Evolutionary conservation across 805 yeast genomes (phyloP), one percentile per base, ranked within the genome.

Genomic region (Zygotorulaspora chibaensis): DNA sequence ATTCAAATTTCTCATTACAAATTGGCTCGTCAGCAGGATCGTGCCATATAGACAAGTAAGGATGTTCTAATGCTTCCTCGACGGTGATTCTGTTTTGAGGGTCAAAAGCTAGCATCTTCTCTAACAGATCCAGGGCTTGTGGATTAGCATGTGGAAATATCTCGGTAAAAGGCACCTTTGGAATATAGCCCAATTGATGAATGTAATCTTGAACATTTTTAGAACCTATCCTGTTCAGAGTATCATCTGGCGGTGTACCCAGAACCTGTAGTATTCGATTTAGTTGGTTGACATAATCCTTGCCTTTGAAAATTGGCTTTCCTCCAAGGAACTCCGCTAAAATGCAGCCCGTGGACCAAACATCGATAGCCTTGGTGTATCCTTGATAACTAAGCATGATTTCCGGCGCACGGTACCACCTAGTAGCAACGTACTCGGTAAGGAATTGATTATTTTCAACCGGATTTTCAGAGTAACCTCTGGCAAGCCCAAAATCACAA

Each of bases 361-460:
- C 77, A 66, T 93, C 99, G 48, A 93, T 91, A 18, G 99, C 96
- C 69, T 88, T 90, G 5, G 98, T 87, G 66, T 91, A 91, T 48
- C 90, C 87, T 65, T 93, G 95, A 71, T 87, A 88, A 53, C 95
- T 84, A 45, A 93, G 74, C 89, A 93, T 91, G 67, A 93, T 89
- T 62, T 93, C 99, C 0, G 99, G 99, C 2, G 99, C 99, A 55
- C 99, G 75, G 67, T 93, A 93, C 99, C 99, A 93, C 64, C 99
- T 77, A 1, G 99, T 93, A 27, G 99, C 98, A 23, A 93, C 99
- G 63, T 93, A 93, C 66, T 91, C 98, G 1, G 99, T 93, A 73
- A 91, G 71, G 59, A 88, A 91, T n/a, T 96, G 97, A 27, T 86
- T 85, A 56, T 89, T 88, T 56, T 83, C 86, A 49, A 83, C 90